Conservation (phyloP, 148 eudicot genomes). For the Beta vulgaris region DNA sequence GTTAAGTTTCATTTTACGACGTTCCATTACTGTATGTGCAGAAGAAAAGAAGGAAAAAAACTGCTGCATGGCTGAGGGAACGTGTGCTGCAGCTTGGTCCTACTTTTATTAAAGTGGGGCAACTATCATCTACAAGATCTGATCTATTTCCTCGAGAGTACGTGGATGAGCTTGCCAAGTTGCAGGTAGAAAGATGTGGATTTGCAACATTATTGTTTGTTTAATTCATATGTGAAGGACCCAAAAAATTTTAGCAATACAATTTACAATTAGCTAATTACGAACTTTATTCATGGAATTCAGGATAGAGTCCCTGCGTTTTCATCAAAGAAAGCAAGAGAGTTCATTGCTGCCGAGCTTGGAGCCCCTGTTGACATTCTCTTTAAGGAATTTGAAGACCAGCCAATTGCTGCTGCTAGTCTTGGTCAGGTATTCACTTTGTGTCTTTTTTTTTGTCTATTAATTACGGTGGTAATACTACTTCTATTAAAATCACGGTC, state of each 20-base stretch:
- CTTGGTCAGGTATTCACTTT: constrained; percentile 89
- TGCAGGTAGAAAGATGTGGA: constrained; percentile 57
- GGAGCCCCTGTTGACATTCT: constrained; percentile 78
- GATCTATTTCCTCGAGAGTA: constrained; percentile 91
- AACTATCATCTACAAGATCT: constrained; percentile 87
- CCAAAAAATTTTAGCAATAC: neutral
- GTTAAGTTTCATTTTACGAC: constrained; percentile 1
- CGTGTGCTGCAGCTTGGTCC: constrained; percentile 95
- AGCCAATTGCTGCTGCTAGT: constrained; percentile 97
- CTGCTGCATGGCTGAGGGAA: constrained; percentile 95
- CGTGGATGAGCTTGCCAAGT: constrained; percentile 93
- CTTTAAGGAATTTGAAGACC: constrained; percentile 87
- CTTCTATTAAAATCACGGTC: neutral
- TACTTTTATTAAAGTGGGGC: constrained; percentile 91
- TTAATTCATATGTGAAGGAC: too few relatives aligned
- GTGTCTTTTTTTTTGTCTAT: constrained; percentile 10
- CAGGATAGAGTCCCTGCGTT: constrained; percentile 99
- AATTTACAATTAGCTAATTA: neutral
- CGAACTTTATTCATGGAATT: constrained; percentile 8
- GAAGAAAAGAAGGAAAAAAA: constrained; percentile 59
- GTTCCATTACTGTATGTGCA: constrained; percentile 27
- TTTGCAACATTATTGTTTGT: neutral
- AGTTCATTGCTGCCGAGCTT: constrained; percentile 66
- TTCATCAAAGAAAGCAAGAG: constrained; percentile 75
- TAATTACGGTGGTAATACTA: neutral